Evolutionary conservation across 23 red algal species (phyloP), one percentile per base, ranked within the genome.

Genomic region (Chondrus crispus): DNA sequence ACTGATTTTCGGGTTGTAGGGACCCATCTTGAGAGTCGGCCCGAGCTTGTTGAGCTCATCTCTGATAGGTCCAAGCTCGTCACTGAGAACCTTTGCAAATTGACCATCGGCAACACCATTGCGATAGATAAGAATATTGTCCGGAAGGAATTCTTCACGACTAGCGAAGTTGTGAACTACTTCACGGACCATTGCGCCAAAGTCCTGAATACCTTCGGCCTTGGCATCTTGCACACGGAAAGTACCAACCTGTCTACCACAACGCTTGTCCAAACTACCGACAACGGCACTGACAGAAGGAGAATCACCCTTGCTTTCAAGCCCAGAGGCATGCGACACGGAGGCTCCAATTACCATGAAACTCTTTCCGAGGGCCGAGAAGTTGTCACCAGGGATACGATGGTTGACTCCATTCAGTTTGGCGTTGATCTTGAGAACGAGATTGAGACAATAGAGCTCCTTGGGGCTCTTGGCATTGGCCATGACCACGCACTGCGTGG

Each of bases 101-200:
- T 94, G 84, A 11, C 82, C 82, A 69, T 94, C 80, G 26, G 92
- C 68, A 8, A 94, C 92, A 51, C 92, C 92, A 79, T 94, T 87
- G 47, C 92, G 82, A 82, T 88, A 94, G 40, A 94, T 87, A 3
- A 94, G 52, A 48, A 94, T 73, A 43, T 79, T 88, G 13, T 94
- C 81, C 36, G 92, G 92, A 48, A 88, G 62, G 49, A 88, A 88
- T 20, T 70, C 72, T 55, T 82, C 62, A 36, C 51, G 47, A 13
- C 47, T 10, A 1, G 69, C 47, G 49, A 88, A 94, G n/a, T 68
- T 51, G 13, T 46, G 54, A 10, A 94, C 22, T 14, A 94, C 69
- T 24, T 81, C 74, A 3, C 18, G 42, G 28, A 81, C 22, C 82
- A 94, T 77, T 13, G 39, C 40, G 5, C 84, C 82, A 60, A 94